Percentiles rank a stretch among this genome's conserved stretches.
These are phyloP conservation scores for Naganishia kalamii DNA, from an alignment of 768 basidiomycete species.

Conservation along the genomic window DNA sequence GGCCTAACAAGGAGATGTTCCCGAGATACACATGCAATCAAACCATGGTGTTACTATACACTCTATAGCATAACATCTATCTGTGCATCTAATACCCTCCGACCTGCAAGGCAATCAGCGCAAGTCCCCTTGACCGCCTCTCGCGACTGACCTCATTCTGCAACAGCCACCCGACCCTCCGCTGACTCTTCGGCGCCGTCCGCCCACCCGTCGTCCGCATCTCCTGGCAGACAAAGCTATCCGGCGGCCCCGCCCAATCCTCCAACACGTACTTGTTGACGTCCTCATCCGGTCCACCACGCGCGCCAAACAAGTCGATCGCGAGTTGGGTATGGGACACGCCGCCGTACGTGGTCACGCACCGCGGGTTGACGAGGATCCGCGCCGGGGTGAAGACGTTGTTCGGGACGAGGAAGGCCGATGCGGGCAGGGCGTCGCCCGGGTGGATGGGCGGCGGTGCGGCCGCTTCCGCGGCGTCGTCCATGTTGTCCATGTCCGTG, in stretches of 20 bases:
- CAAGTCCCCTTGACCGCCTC: background rate
- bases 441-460: constrained; percentile 42
- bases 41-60: no score
- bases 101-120: background rate
- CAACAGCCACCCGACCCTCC: constrained; percentile 47
- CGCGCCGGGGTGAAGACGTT: constrained; percentile 71
- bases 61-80: background rate
- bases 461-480: constrained; percentile 34
- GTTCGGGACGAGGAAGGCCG: constrained; percentile 47
- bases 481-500: constrained; percentile 44
- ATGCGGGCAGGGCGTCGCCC: constrained; percentile 39
- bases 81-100: constrained; percentile 9
- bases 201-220: constrained; percentile 50
- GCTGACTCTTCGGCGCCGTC: constrained; percentile 46
- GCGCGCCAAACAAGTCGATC: constrained; percentile 76
- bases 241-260: constrained; percentile 55
- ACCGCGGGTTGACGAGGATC: constrained; percentile 90
- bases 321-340: constrained; percentile 94
- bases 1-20: no score
- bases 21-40: no score
- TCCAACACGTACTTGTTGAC: constrained; percentile 27
- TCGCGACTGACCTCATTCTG: constrained; percentile 45
- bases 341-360: constrained; percentile 95
- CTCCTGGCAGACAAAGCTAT: constrained; percentile 97
- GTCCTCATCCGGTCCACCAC: constrained; percentile 59